These are phyloP conservation scores for Prunus mongolica DNA, from an alignment of 306 rosid species.

Conservation along the genomic window DNA sequence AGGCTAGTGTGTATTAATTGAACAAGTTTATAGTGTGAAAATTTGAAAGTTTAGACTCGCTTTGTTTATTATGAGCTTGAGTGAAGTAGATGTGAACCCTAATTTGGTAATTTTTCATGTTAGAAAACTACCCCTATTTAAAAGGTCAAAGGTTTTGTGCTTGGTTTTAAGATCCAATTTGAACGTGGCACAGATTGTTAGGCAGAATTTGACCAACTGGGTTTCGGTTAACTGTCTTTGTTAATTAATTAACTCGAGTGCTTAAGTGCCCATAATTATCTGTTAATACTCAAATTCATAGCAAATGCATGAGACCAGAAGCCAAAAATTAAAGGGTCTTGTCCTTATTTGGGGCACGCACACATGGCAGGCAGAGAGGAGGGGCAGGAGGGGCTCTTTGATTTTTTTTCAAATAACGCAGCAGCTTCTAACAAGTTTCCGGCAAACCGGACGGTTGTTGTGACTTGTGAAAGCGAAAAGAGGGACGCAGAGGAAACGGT, in stretches of 20 bases:
- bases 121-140: too few species aligned
- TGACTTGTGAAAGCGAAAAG: slow-evolving; percentile 15
- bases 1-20: too few species aligned
- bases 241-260: background rate
- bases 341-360: background rate
- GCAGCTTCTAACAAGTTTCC: slow-evolving; percentile 3
- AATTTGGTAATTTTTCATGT: too few species aligned
- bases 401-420: background rate
- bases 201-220: background rate
- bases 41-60: too few species aligned
- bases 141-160: background rate
- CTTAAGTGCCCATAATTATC: background rate
- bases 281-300: background rate
- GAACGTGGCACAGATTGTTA: background rate
- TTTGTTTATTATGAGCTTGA: too few species aligned
- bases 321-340: background rate
- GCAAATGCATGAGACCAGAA: background rate
- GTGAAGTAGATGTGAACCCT: too few species aligned
- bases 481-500: slow-evolving; percentile 10
- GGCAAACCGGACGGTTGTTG: slow-evolving; percentile 4
- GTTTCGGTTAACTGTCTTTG: background rate
- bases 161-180: background rate
- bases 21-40: too few species aligned
- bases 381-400: too few species aligned
- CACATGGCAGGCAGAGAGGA: background rate